Conservation (phyloP, 2,329 filamentous ascomycete genomes). For the Alternaria sp. region DNA sequence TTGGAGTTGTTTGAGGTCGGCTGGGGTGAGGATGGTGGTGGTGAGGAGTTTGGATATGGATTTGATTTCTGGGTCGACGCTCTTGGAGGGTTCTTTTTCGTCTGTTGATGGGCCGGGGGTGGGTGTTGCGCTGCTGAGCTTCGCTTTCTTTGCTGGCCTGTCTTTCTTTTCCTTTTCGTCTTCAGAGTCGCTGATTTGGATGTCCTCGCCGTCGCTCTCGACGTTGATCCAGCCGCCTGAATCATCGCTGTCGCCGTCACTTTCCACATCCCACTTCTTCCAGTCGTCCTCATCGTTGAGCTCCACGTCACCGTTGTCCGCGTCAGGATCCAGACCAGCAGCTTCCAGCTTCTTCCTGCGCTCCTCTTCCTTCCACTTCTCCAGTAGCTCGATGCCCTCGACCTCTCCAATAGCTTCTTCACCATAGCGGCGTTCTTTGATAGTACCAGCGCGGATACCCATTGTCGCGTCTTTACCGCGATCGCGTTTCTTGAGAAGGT, state of each 20-base stretch:
- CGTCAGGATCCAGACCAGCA: slow-evolving; percentile 70
- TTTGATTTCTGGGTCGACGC: slow-evolving; percentile 53
- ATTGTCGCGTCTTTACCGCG: slow-evolving; percentile 91
- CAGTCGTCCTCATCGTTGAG: slow-evolving; percentile 66
- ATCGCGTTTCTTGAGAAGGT: slow-evolving; percentile 87
- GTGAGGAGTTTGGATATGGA: slow-evolving; percentile 76
- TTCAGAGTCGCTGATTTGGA: slow-evolving; percentile 75
- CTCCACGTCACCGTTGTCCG: slow-evolving; percentile 67
- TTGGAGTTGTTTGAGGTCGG: slow-evolving; percentile 91
- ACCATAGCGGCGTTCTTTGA: slow-evolving; percentile 80
- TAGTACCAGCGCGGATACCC: slow-evolving; percentile 76
- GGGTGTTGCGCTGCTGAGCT: slow-evolving; percentile 56
- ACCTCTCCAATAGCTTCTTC: slow-evolving; percentile 85
- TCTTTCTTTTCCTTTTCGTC: slow-evolving; percentile 65
- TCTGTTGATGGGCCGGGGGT: slow-evolving; percentile 46
- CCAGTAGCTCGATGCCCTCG: slow-evolving; percentile 89
- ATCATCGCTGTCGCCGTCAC: slow-evolving; percentile 67
- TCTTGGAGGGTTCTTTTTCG: slow-evolving; percentile 51
- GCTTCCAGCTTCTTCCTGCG: slow-evolving; percentile 75
- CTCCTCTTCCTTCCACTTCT: slow-evolving; percentile 93
- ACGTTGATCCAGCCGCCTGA: slow-evolving; percentile 96
- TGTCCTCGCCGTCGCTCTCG: slow-evolving; percentile 78
- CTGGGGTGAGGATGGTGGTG: slow-evolving; percentile 91
- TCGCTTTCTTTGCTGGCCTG: slow-evolving; percentile 71
- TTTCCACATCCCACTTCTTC: slow-evolving; percentile 69